phyloP scores from a whole-genome alignment of 495 filamentous ascomycete genomes.

The Aspergillus mulundensis region DNA sequence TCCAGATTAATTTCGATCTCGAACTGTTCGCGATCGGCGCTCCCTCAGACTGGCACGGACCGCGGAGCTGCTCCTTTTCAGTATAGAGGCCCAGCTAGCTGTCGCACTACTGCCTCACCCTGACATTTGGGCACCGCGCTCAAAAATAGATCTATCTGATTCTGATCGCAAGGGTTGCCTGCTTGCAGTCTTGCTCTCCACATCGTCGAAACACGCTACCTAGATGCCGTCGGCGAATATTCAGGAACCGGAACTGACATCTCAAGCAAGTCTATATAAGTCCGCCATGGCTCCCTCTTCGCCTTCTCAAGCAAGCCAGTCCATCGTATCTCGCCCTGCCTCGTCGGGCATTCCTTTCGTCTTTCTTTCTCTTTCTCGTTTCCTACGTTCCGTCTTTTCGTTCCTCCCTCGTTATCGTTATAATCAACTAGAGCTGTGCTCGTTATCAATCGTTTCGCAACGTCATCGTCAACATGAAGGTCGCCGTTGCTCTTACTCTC shows the following conservation, averaged over 20 bases:
- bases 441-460: background rate
- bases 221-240: too few species aligned
- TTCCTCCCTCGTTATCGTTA: background rate
- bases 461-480: conserved; percentile 17
- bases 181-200: too few species aligned
- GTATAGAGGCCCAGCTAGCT: background rate
- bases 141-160: background rate
- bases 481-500: conserved; percentile 19
- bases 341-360: background rate
- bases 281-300: too few species aligned
- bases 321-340: background rate
- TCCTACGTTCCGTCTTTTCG: background rate
- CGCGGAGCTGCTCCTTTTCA: background rate
- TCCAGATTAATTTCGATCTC: background rate
- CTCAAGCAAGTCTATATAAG: too few species aligned
- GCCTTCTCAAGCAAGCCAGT: too few species aligned
- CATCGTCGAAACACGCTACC: too few species aligned
- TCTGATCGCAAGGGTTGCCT: too few species aligned
- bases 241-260: too few species aligned
- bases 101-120: conserved; percentile 1
- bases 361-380: background rate
- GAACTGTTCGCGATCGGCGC: background rate
- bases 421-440: background rate
- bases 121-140: background rate
- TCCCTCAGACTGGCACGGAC: background rate